Base-by-base conservation (phyloP, 257 asterid genomes). In the Pogostemon cablin region DNA sequence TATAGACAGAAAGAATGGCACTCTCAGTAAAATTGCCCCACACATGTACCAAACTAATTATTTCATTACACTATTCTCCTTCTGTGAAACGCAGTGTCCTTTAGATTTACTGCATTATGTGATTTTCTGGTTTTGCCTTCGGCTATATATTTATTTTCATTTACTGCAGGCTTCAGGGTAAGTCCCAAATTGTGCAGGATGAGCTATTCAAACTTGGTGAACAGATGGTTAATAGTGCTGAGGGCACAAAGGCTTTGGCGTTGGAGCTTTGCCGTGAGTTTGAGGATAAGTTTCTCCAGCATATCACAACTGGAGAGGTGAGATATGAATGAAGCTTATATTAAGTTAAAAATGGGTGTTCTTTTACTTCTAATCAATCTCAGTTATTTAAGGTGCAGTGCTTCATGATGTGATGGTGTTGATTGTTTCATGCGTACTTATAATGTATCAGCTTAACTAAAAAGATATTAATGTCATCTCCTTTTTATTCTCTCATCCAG, bases 191-290 rank as follows among this genome's bases (percentile, higher is more conserved):
- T 35, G 98, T 95, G 38, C 98, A 95, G 78, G 99, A 91, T 84
- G 98, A 95, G 81, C 87, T 95, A 63, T 83, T 84, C 65, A 85
- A 90, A 76, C 96, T 95, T 85, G 99, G 99, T 58, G 98, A 88
- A 68, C 90, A 85, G 85, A 85, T 95, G 97, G 97, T 95, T 75
- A 72, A 81, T 58, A 91, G 95, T 80, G 65, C 97, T 59, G 99
- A 95, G 82, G 99, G 99, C 67, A 91, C 98, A 12, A 84, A 84
- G 72, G 99, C 99, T 49, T 83, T 95, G 72, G 99, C 99, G 50
- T 77, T 95, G 86, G 99, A 95, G 80, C 98, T 91, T 64, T 95
- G 99, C 85, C 96, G 99, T 62, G 99, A 95, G 81, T 95, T 91
- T 76, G 99, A 95, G 90, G 99, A 95, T 78, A 95, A 91, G 84